These are phyloP conservation scores for Mucor racemosus DNA, from an alignment of 371 early-diverging fungal species.

Conservation along the genomic window DNA sequence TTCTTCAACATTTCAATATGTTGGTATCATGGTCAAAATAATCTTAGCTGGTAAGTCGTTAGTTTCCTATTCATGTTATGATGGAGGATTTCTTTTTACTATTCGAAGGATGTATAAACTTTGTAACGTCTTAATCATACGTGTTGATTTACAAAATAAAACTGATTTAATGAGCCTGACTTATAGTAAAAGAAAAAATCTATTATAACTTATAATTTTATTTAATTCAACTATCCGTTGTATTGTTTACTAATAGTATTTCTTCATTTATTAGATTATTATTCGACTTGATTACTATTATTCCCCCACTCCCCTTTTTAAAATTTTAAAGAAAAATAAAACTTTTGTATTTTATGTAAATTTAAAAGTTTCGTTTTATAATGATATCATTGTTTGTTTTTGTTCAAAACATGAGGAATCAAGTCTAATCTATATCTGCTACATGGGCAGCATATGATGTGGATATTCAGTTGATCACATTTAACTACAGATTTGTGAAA, in stretches of 20 bases:
- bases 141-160: conserved; percentile 35
- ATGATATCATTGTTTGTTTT: no score
- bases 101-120: conserved; percentile 14
- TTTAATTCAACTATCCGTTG: conserved; percentile 1
- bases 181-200: conserved; percentile 11
- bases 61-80: not conserved
- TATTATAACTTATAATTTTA: not conserved
- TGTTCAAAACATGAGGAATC: no score
- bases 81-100: conserved; percentile 7
- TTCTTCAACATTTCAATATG: no score
- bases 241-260: conserved; percentile 8
- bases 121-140: conserved; percentile 32
- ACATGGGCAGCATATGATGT: no score
- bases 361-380: no score
- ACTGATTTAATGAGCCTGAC: conserved; percentile 46
- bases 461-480: no score
- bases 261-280: not conserved
- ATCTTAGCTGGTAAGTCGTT: not conserved
- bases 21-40: not conserved
- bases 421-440: no score
- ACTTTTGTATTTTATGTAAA: no score
- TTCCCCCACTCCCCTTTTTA: no score
- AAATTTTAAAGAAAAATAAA: no score
- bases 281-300: no score
- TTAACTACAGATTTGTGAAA: no score